These are phyloP conservation scores for Dactylis glomerata DNA, from an alignment of 176 grass and related monocot genomes.

Conservation along the genomic window DNA sequence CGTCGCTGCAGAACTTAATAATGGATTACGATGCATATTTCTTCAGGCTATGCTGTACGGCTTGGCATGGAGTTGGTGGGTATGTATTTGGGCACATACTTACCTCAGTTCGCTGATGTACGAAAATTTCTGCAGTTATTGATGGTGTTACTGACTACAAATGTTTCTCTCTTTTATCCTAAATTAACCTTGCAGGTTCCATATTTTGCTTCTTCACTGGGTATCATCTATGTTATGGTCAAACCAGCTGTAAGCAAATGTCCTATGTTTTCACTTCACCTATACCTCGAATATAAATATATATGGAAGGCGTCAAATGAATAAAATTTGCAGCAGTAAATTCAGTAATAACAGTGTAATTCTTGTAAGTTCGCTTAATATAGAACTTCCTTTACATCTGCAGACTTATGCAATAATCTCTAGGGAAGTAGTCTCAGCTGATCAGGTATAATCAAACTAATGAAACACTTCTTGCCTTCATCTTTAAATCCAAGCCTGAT, in stretches of 20 bases:
- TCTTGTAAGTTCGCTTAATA: background rate
- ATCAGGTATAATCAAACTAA: constrained; percentile 49
- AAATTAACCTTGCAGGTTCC: constrained; percentile 57
- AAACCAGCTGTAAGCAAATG: constrained; percentile 80
- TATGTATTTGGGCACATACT: constrained; percentile 34
- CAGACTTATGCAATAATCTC: constrained; percentile 80
- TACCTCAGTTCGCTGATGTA: background rate
- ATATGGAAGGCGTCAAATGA: background rate
- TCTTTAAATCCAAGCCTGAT: background rate
- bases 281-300: background rate
- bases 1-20: background rate
- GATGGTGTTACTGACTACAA: background rate
- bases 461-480: background rate
- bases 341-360: background rate
- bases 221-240: constrained; percentile 71
- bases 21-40: background rate
- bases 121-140: background rate
- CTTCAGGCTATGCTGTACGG: constrained; percentile 69
- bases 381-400: background rate
- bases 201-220: constrained; percentile 80
- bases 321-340: background rate
- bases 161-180: background rate
- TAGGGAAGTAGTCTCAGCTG: constrained; percentile 44
- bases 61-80: constrained; percentile 78
- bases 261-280: background rate